These are phyloP conservation scores for Thraustochytrium sp. DNA, from an alignment of 352 stramenopile genomes.

Conservation along the genomic window DNA sequence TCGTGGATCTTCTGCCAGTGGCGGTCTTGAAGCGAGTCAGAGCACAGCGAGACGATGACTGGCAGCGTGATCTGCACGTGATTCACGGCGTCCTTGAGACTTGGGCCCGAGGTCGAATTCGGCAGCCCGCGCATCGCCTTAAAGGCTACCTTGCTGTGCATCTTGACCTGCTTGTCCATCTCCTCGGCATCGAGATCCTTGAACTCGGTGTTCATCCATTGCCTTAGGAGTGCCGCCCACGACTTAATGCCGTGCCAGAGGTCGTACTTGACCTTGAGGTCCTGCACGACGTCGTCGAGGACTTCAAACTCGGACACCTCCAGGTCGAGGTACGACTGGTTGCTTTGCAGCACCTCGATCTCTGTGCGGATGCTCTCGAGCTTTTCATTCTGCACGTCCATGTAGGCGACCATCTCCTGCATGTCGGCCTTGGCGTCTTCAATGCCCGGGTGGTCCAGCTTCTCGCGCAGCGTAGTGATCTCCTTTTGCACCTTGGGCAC, in stretches of 20 bases:
- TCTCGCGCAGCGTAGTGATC: conserved; percentile 65
- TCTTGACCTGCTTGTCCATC: conserved; percentile 45
- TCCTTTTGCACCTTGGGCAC: conserved; percentile 61
- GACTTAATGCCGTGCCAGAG: conserved; percentile 81
- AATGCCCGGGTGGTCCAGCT: conserved; percentile 62
- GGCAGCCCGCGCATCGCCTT: conserved; percentile 11
- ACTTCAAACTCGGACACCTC: conserved; percentile 45
- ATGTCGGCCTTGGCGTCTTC: conserved; percentile 45
- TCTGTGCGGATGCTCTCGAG: conserved; percentile 74
- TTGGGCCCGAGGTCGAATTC: background rate
- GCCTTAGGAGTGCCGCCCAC: conserved; percentile 61
- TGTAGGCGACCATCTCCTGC: conserved; percentile 50
- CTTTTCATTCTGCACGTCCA: conserved; percentile 62
- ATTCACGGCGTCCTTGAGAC: conserved; percentile 50
- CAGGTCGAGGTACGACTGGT: conserved; percentile 54
- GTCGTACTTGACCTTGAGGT: conserved; percentile 68
- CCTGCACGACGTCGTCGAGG: conserved; percentile 16
- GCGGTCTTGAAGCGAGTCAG: conserved; percentile 66
- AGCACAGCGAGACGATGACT: conserved; percentile 81
- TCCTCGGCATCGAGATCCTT: conserved; percentile 43
- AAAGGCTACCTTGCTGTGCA: conserved; percentile 6
- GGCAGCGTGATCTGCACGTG: conserved; percentile 61
- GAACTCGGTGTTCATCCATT: conserved; percentile 45
- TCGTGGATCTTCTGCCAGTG: conserved; percentile 70
- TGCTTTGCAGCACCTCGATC: conserved; percentile 66